phyloP scores from a whole-genome alignment of 116 monocot species.

The Dioscorea cayenensis region DNA sequence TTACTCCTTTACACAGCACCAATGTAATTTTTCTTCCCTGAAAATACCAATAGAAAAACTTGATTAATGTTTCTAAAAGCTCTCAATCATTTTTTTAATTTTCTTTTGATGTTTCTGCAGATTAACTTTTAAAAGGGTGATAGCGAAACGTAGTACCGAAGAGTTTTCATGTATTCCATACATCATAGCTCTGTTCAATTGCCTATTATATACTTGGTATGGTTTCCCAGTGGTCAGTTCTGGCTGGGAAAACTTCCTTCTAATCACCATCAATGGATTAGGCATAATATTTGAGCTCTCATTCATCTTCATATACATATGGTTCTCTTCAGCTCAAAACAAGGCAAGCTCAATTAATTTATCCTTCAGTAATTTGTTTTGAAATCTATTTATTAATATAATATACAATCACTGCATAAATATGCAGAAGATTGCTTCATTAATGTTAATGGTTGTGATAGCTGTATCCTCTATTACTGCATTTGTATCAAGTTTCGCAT shows the following conservation, averaged over 20 bases:
- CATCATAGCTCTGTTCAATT: conserved; percentile 43
- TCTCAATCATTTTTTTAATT: not conserved
- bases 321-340: conserved; percentile 29
- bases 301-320: conserved; percentile 41
- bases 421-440: conserved; percentile 30
- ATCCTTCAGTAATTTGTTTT: not conserved
- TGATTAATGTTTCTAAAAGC: conserved; percentile 2
- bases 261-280: conserved; percentile 46
- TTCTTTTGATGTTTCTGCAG: conserved; percentile 2
- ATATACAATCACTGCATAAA: not conserved
- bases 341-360: conserved; percentile 27
- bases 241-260: conserved; percentile 40
- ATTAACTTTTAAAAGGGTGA: conserved; percentile 49
- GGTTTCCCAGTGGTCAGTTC: conserved; percentile 51
- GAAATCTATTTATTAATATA: not conserved
- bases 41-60: not conserved
- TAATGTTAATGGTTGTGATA: conserved; percentile 24
- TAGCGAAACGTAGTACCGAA: conserved; percentile 39
- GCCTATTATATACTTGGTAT: conserved; percentile 65
- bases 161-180: conserved; percentile 56
- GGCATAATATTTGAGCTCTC: conserved; percentile 43
- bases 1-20: conserved; percentile 49
- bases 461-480: conserved; percentile 28
- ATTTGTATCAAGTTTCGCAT: conserved; percentile 27
- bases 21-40: conserved; percentile 21